Evolutionary conservation across 1,139 yeast genomes (phyloP).

Genomic region (Candida sanyaensis): DNA sequence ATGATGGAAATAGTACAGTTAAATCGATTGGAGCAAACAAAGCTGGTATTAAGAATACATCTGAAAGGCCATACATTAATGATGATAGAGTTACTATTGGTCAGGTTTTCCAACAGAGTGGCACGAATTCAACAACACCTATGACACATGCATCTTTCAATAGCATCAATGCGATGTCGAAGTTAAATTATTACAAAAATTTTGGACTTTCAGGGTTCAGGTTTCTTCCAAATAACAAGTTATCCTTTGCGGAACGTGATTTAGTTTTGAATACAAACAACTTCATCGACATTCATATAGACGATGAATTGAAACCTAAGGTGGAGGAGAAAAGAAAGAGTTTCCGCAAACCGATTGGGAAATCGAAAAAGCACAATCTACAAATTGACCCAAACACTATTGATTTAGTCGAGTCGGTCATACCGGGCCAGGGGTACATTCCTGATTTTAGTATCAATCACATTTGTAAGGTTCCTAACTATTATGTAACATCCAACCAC

Average conservation of each 20-base stretch:
- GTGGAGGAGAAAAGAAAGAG: conserved; percentile 13
- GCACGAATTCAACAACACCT: conserved; percentile 29
- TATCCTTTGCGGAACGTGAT: conserved; percentile 34
- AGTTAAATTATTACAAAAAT: conserved; percentile 38
- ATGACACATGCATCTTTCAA: conserved; percentile 39
- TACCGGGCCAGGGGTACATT: conserved; percentile 50
- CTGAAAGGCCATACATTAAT: neutral
- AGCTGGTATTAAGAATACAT: conserved; percentile 7
- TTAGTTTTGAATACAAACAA: conserved; percentile 30
- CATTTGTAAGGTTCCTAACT: conserved; percentile 46
- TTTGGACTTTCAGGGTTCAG: conserved; percentile 19
- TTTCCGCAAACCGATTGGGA: conserved; percentile 30
- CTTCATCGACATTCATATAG: conserved; percentile 24
- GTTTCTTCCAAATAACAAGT: conserved; percentile 30
- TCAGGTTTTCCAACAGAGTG: conserved; percentile 47
- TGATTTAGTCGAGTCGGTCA: conserved; percentile 41
- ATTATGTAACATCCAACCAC: conserved; percentile 36
- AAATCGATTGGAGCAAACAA: conserved; percentile 1
- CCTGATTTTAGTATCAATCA: conserved; percentile 46
- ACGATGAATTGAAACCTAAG: conserved; percentile 12
- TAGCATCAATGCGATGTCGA: conserved; percentile 34
- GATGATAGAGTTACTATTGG: conserved; percentile 34
- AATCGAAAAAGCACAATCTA: conserved; percentile 32
- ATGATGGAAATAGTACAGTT: conserved; percentile 7
- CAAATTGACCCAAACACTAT: conserved; percentile 42